Percentiles rank a stretch among this genome's conserved stretches.
phyloP scores from a whole-genome alignment of 495 filamentous ascomycete species.

The Tuber aestivum region DNA sequence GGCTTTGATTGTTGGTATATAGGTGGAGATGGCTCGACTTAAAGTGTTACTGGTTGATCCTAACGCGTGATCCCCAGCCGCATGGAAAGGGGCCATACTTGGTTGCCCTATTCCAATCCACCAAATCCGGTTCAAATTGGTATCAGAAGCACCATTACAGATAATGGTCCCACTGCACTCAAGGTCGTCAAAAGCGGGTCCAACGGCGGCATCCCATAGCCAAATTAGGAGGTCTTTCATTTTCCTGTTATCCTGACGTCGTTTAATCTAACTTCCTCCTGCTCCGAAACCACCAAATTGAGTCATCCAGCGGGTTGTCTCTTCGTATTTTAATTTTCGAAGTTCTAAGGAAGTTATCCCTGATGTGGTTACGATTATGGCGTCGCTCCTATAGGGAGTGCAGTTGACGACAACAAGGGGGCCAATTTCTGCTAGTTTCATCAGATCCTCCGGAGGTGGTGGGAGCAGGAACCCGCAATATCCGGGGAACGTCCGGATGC shows the following conservation, averaged over 20 bases:
- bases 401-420: slow-evolving; percentile 24
- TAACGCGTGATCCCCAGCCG: slow-evolving; percentile 4
- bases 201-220: too few relatives aligned
- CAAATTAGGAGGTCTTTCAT: slow-evolving; percentile 20
- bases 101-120: slow-evolving; percentile 20
- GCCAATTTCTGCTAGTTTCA: slow-evolving; percentile 13
- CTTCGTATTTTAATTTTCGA: background rate
- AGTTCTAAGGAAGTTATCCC: slow-evolving; percentile 8
- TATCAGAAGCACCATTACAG: too few relatives aligned
- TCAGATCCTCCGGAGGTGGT: slow-evolving; percentile 16
- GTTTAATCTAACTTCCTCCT: background rate
- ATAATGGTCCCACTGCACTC: too few relatives aligned
- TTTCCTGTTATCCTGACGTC: slow-evolving; percentile 14
- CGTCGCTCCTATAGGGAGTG: slow-evolving; percentile 13
- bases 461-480: slow-evolving; percentile 26
- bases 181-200: too few relatives aligned
- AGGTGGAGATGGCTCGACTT: slow-evolving; percentile 5
- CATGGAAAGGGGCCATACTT: too few relatives aligned
- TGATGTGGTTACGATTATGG: slow-evolving; percentile 31
- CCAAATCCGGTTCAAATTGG: too few relatives aligned
- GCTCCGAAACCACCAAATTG: slow-evolving; percentile 1
- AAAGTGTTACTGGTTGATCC: slow-evolving; percentile 5
- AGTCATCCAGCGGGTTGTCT: slow-evolving; percentile 4
- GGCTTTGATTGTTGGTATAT: slow-evolving; percentile 9
- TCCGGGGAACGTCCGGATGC: too few relatives aligned